Evolutionary conservation across 1,139 yeast genomes (phyloP).

Genomic region (Blastobotrys malaysiensis): DNA sequence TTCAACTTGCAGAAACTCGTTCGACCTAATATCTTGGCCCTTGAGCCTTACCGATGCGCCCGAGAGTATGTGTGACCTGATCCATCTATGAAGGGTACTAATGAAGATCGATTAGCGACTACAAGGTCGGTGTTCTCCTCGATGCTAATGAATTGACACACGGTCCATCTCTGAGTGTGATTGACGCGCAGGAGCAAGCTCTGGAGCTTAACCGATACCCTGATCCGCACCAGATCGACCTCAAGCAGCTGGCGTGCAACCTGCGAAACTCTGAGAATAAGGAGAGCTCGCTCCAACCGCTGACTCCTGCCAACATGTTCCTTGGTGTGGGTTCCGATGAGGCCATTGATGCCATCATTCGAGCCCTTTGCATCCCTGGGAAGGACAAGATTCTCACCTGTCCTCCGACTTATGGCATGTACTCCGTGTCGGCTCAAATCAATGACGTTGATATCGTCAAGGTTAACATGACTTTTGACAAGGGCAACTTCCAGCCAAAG

Average conservation of each 20-base stretch:
- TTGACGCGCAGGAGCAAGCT: slow-evolving; percentile 35
- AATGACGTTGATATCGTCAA: slow-evolving; percentile 76
- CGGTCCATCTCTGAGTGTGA: slow-evolving; percentile 64
- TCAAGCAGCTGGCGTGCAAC: slow-evolving; percentile 65
- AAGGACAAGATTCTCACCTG: slow-evolving; percentile 75
- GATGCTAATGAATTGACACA: slow-evolving; percentile 97
- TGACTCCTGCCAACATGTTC: slow-evolving; percentile 68
- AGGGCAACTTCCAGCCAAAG: slow-evolving; percentile 57
- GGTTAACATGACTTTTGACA: slow-evolving; percentile 54
- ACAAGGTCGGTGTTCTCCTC: slow-evolving; percentile 73
- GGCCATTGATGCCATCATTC: slow-evolving; percentile 79
- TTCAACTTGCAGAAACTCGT: slow-evolving; percentile 57
- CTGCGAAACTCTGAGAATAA: slow-evolving; percentile 53
- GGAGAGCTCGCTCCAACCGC: slow-evolving; percentile 22
- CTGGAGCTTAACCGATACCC: slow-evolving; percentile 81
- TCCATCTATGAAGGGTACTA: slow-evolving; percentile 1
- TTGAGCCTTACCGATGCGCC: slow-evolving; percentile 94
- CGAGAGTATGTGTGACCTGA: slow-evolving; percentile 48
- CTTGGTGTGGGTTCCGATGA: slow-evolving; percentile 98
- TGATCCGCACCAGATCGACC: slow-evolving; percentile 87
- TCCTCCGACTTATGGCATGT: slow-evolving; percentile 99
- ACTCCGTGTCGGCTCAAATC: slow-evolving; percentile 80
- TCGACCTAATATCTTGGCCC: slow-evolving; percentile 73
- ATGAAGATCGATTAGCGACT: slow-evolving; percentile 42
- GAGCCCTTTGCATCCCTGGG: slow-evolving; percentile 82